Conservation (phyloP, 306 rosid genomes). For the Castanospermum australe region DNA sequence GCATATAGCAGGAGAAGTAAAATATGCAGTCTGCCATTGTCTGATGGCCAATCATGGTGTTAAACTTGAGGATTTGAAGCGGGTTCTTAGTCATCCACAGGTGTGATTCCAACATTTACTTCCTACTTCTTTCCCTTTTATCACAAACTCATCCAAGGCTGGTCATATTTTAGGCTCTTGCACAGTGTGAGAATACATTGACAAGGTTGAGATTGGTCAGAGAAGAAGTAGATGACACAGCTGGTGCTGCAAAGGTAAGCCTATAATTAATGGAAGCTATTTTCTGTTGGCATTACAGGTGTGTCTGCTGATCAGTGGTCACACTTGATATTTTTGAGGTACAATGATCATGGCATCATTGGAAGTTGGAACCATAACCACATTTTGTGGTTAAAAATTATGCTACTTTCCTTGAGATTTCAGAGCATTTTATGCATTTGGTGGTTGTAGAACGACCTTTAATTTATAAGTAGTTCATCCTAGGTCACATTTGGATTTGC, state of each 20-base stretch:
- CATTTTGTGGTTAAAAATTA: not conserved
- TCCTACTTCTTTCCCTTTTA: not conserved
- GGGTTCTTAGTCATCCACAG: constrained; percentile 98
- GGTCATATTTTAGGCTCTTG: constrained; percentile 78
- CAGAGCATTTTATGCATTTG: constrained; percentile 17
- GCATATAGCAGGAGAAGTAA: constrained; percentile 97
- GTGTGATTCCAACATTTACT: constrained; percentile 30
- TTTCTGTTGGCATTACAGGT: constrained; percentile 11
- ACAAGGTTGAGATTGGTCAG: constrained; percentile 75
- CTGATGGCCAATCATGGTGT: constrained; percentile 84
- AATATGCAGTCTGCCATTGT: constrained; percentile 88
- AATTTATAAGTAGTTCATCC: not conserved
- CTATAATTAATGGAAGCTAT: constrained; percentile 24
- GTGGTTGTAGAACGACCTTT: not conserved
- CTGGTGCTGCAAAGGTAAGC: constrained; percentile 93
- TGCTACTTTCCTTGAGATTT: constrained; percentile 1
- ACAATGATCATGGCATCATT: constrained; percentile 2
- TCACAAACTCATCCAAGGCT: constrained; percentile 21
- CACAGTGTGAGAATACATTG: constrained; percentile 94
- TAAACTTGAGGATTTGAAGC: constrained; percentile 64
- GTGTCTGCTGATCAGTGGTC: constrained; percentile 11
- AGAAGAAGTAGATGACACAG: constrained; percentile 93
- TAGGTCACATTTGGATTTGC: not conserved
- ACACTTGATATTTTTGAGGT: not conserved
- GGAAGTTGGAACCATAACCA: constrained; percentile 12